phyloP scores from a whole-genome alignment of 2,329 filamentous ascomycete genomes.

The Colletotrichum navitas region DNA sequence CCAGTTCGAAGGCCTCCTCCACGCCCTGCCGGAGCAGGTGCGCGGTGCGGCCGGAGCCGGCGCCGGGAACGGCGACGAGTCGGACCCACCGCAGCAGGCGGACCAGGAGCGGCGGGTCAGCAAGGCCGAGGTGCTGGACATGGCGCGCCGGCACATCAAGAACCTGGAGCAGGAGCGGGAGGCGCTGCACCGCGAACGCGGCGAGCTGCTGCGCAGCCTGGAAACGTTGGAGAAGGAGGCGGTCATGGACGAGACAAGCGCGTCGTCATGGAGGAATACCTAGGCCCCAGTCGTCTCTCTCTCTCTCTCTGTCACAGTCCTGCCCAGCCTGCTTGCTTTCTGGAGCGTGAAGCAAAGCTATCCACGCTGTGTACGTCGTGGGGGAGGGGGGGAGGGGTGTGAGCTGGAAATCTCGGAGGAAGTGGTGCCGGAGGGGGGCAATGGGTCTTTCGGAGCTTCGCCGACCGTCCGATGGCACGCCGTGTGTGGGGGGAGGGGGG shows the following conservation, averaged over 20 bases:
- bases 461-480: conserved; percentile 33
- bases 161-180: conserved; percentile 49
- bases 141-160: conserved; percentile 51
- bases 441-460: conserved; percentile 25
- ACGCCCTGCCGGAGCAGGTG: conserved; percentile 46
- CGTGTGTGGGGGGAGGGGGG: background rate
- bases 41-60: conserved; percentile 23
- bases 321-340: background rate
- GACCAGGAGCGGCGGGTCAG: conserved; percentile 49
- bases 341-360: background rate
- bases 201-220: conserved; percentile 44
- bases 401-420: conserved; percentile 34
- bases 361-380: background rate
- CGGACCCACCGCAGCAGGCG: conserved; percentile 33
- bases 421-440: conserved; percentile 30
- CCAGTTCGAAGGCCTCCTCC: conserved; percentile 49
- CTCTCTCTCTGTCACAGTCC: background rate
- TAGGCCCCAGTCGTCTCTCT: conserved; percentile 1
- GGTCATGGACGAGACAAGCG: conserved; percentile 24
- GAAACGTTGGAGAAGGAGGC: conserved; percentile 33
- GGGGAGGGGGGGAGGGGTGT: background rate
- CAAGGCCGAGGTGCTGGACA: conserved; percentile 54
- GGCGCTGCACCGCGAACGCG: conserved; percentile 48
- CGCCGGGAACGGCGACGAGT: conserved; percentile 27
- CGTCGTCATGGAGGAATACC: conserved; percentile 21